These are phyloP conservation scores for Mycena polygramma DNA, from an alignment of 768 basidiomycete genomes.

Conservation along the genomic window DNA sequence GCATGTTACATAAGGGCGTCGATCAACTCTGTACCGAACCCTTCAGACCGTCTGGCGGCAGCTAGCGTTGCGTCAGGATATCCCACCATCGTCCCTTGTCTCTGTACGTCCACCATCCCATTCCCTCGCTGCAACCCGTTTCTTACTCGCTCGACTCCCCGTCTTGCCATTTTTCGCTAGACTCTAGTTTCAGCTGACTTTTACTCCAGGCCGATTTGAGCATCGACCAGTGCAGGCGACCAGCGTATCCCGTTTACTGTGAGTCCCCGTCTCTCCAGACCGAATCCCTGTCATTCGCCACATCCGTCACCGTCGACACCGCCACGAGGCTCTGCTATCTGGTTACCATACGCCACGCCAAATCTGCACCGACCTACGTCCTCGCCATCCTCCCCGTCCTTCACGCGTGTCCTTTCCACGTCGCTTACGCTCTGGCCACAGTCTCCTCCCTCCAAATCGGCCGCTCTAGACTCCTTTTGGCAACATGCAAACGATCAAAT, in stretches of 20 bases:
- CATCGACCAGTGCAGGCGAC: conserved; percentile 43
- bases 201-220: conserved; percentile 46
- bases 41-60: conserved; percentile 56
- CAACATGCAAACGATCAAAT: conserved; percentile 96
- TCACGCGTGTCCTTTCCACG: conserved; percentile 4
- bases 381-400: background rate
- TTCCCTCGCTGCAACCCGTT: conserved; percentile 6
- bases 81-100: conserved; percentile 31
- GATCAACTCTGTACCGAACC: conserved; percentile 52
- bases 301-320: conserved; percentile 38
- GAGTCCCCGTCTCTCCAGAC: conserved; percentile 38
- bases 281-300: conserved; percentile 28
- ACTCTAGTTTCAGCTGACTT: conserved; percentile 44
- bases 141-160: conserved; percentile 32
- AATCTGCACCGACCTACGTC: background rate
- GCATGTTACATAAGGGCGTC: conserved; percentile 54
- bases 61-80: conserved; percentile 38
- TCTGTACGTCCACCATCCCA: conserved; percentile 38
- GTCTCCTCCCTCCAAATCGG: conserved; percentile 24
- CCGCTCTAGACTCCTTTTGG: conserved; percentile 34
- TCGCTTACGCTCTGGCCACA: conserved; percentile 29
- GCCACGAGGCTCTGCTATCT: conserved; percentile 60
- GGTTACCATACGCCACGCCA: conserved; percentile 25
- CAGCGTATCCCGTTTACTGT: conserved; percentile 40
- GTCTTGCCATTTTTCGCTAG: conserved; percentile 29